phyloP scores from a whole-genome alignment of 371 early-diverging fungal genomes.

The Mortierella sp. region DNA sequence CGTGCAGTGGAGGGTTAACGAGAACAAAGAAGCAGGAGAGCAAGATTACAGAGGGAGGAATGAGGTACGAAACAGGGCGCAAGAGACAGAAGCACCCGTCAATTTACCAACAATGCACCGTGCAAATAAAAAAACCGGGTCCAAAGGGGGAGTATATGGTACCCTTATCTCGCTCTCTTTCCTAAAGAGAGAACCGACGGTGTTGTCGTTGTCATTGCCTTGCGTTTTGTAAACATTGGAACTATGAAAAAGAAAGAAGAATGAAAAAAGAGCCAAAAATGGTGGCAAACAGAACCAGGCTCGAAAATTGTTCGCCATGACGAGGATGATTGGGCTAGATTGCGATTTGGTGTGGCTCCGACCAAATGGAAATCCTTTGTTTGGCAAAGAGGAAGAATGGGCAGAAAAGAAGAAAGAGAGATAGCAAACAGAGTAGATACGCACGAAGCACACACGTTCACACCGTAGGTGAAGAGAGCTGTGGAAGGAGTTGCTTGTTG shows the following conservation, averaged over 20 bases:
- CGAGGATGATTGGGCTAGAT: background rate
- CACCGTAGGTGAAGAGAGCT: background rate
- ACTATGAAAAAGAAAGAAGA: background rate
- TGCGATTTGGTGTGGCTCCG: background rate
- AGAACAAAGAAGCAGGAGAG: background rate
- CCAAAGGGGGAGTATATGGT: too few relatives aligned
- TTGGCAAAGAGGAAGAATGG: background rate
- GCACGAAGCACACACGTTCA: background rate
- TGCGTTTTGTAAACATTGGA: too few relatives aligned
- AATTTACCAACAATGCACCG: too few relatives aligned
- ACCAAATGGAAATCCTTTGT: background rate
- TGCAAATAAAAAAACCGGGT: too few relatives aligned
- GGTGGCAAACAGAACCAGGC: background rate
- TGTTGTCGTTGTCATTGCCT: background rate
- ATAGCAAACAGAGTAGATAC: background rate
- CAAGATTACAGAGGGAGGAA: too few relatives aligned
- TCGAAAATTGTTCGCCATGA: background rate
- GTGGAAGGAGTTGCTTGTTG: too few relatives aligned
- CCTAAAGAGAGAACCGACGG: background rate
- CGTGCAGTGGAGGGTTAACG: too few relatives aligned
- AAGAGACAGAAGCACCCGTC: too few relatives aligned
- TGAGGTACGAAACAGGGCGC: too few relatives aligned
- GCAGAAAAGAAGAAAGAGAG: background rate
- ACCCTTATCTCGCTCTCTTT: too few relatives aligned
- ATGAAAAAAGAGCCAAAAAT: background rate